Percentiles rank a stretch among this genome's conserved stretches.
phyloP scores from a whole-genome alignment of 2,329 filamentous ascomycete genomes.

The Neonectria faginata region DNA sequence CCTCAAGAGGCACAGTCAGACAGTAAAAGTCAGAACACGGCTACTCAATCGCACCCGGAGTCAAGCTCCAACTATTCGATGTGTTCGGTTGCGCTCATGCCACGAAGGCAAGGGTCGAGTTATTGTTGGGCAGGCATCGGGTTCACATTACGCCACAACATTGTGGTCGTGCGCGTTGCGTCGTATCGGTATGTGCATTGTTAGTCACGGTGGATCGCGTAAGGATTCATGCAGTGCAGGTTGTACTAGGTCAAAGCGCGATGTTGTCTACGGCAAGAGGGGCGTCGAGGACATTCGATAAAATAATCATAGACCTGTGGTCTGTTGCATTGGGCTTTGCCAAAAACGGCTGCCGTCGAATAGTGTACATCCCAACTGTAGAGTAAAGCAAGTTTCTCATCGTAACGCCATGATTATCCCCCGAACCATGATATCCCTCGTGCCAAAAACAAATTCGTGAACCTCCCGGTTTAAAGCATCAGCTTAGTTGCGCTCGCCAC shows the following conservation, averaged over 20 bases:
- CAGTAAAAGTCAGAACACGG: too few species aligned
- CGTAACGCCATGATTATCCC: conserved; percentile 61
- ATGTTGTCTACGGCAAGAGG: background rate
- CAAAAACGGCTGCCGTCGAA: conserved; percentile 42
- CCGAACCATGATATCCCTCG: conserved; percentile 54
- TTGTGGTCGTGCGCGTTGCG: too few species aligned
- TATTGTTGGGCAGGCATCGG: too few species aligned
- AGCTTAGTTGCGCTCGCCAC: conserved; percentile 88
- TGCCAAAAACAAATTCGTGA: conserved; percentile 57
- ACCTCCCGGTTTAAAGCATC: conserved; percentile 46
- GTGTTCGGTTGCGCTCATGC: too few species aligned
- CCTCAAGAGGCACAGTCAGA: background rate
- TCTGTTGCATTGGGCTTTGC: conserved; percentile 43
- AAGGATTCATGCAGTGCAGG: background rate
- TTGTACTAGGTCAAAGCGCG: background rate
- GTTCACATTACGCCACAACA: too few species aligned
- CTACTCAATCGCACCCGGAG: too few species aligned
- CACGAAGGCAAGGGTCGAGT: too few species aligned
- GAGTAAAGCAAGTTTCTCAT: conserved; percentile 55
- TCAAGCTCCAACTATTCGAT: too few species aligned
- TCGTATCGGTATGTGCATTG: too few species aligned
- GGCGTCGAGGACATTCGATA: background rate
- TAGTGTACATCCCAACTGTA: conserved; percentile 60
- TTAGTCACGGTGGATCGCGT: background rate
- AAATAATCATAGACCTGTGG: conserved; percentile 38